Percentiles rank a stretch among this genome's conserved stretches.
Evolutionary conservation across 768 basidiomycete genomes (phyloP).

Genomic region (Trametes villosa): DNA sequence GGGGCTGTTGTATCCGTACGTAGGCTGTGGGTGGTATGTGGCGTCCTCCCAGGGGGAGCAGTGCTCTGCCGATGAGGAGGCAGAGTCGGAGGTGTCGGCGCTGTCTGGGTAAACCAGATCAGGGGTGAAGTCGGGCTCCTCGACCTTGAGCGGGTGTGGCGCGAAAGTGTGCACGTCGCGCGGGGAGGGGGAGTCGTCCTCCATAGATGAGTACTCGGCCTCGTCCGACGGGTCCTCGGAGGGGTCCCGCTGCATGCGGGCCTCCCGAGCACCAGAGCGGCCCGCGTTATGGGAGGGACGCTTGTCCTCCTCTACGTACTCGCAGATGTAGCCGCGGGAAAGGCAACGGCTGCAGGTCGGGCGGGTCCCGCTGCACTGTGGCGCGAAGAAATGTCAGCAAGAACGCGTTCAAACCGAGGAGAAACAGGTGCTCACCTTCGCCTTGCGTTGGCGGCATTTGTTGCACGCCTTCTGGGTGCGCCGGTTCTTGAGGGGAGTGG

Average conservation of each 20-base stretch:
- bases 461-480: slow-evolving; percentile 43
- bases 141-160: slow-evolving; percentile 9
- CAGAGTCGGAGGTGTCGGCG: background rate
- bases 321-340: slow-evolving; percentile 39
- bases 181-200: slow-evolving; percentile 4
- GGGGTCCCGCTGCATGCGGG: background rate
- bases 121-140: slow-evolving; percentile 14
- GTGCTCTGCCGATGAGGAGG: slow-evolving; percentile 2
- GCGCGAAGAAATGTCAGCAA: background rate
- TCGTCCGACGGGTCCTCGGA: slow-evolving; percentile 16
- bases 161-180: background rate
- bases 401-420: background rate
- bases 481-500: slow-evolving; percentile 42
- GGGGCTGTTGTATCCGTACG: slow-evolving; percentile 6
- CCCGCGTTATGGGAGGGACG: background rate
- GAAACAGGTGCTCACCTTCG: slow-evolving; percentile 37
- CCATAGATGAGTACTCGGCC: slow-evolving; percentile 2
- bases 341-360: slow-evolving; percentile 42
- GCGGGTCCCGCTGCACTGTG: slow-evolving; percentile 41
- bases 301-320: slow-evolving; percentile 35
- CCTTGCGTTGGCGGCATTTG: slow-evolving; percentile 45
- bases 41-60: slow-evolving; percentile 12
- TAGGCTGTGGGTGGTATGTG: background rate
- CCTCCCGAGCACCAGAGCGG: background rate
- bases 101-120: slow-evolving; percentile 17